Conservation (phyloP, 2,329 filamentous ascomycete species). For the Trichoderma koningiopsis region DNA sequence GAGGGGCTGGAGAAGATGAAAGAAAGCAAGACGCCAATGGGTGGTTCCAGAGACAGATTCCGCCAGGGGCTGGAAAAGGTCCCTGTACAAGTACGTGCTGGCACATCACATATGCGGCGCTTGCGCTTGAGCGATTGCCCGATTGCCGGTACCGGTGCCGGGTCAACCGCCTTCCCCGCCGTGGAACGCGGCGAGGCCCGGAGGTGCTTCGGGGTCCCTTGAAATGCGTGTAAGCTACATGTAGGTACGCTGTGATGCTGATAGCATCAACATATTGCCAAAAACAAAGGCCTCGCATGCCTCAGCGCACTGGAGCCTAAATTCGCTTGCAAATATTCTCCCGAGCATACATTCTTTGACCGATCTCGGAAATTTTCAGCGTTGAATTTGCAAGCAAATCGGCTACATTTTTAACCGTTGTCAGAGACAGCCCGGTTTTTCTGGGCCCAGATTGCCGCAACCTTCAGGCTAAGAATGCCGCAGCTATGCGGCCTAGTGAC, state of each 20-base stretch:
- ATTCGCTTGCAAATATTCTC: not conserved
- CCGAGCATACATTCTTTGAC: not conserved
- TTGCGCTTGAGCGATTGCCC: slow-evolving; percentile 24
- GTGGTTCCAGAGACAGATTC: not conserved
- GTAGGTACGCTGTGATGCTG: not conserved
- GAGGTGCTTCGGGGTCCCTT: slow-evolving; percentile 12
- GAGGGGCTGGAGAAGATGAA: slow-evolving; percentile 2
- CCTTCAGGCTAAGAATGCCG: slow-evolving; percentile 7
- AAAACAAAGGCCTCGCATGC: not conserved
- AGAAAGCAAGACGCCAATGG: slow-evolving; percentile 7
- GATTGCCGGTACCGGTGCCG: slow-evolving; percentile 24
- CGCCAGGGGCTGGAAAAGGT: not conserved
- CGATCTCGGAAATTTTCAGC: slow-evolving; percentile 12
- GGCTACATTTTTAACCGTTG: slow-evolving; percentile 20
- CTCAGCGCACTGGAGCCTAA: not conserved
- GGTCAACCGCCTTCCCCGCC: slow-evolving; percentile 20
- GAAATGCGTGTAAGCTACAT: not conserved
- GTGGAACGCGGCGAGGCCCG: slow-evolving; percentile 22
- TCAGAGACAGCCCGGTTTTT: not conserved
- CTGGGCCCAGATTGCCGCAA: slow-evolving; percentile 4
- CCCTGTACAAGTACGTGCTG: not conserved
- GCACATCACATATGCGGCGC: not conserved
- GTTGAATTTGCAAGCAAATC: not conserved
- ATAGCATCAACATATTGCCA: not conserved
- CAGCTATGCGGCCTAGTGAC: not conserved